These are phyloP conservation scores for Vanilla planifolia DNA, from an alignment of 106 monocot genomes.

Conservation along the genomic window DNA sequence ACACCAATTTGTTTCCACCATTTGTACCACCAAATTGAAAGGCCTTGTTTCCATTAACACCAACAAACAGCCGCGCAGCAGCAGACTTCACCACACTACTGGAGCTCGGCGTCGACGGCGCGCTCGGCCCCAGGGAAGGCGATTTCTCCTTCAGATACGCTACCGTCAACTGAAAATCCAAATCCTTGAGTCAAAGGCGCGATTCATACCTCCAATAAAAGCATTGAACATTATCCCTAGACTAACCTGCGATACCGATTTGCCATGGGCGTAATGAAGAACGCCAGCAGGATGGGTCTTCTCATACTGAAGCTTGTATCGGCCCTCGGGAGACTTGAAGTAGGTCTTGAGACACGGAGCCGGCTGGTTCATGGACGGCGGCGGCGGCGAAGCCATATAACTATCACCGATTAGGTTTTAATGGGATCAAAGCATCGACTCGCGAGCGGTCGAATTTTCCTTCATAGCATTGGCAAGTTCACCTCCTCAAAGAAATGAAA, in stretches of 20 bases:
- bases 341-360: conserved; percentile 60
- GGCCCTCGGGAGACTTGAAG: conserved; percentile 92
- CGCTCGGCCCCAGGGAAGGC: conserved; percentile 33
- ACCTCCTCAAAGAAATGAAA: not conserved
- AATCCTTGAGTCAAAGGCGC: not conserved
- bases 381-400: conserved; percentile 37
- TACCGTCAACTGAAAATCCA: conserved; percentile 55
- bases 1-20: conserved; percentile 44
- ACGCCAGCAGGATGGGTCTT: conserved; percentile 72
- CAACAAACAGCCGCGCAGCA: conserved; percentile 50
- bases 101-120: conserved; percentile 23
- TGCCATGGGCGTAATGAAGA: conserved; percentile 82
- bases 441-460: not conserved
- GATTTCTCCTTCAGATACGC: conserved; percentile 62
- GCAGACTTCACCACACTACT: conserved; percentile 38
- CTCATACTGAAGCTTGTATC: conserved; percentile 91
- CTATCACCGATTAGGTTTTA: conserved; percentile 25
- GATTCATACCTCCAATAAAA: not conserved
- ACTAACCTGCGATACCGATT: conserved; percentile 73
- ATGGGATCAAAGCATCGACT: not conserved
- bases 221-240: not conserved
- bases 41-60: conserved; percentile 49
- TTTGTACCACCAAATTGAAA: conserved; percentile 35
- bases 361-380: conserved; percentile 44
- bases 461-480: not conserved